Conservation (phyloP, 2,329 filamentous ascomycete species). For the Rhytidhysteron rufulum region DNA sequence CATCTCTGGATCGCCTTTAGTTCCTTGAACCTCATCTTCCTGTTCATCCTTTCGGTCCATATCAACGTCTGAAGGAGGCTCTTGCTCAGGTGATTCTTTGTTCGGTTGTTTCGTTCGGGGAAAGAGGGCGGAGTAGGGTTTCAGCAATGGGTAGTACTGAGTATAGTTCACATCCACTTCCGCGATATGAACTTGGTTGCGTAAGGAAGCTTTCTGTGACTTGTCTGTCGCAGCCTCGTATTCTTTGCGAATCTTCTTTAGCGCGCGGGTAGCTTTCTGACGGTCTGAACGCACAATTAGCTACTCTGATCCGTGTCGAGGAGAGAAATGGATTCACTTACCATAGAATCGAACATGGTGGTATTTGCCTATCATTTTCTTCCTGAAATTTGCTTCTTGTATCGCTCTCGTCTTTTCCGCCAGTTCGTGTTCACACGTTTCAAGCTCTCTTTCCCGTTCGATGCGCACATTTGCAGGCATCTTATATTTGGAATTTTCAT, state of each 20-base stretch:
- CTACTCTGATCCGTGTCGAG: conserved; percentile 5
- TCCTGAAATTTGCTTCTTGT: conserved; percentile 57
- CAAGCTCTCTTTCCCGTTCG: conserved; percentile 69
- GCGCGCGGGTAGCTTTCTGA: conserved; percentile 65
- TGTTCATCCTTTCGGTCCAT: conserved; percentile 26
- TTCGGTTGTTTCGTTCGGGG: conserved; percentile 23
- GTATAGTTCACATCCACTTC: conserved; percentile 76
- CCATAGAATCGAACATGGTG: conserved; percentile 85
- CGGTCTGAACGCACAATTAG: conserved; percentile 50
- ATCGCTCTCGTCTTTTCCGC: conserved; percentile 38
- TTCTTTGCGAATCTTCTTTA: conserved; percentile 62
- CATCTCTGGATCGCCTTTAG: conserved; percentile 54
- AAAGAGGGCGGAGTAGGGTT: conserved; percentile 64
- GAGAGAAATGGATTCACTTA: conserved; percentile 35
- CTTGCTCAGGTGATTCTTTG: conserved; percentile 11
- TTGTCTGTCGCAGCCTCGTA: conserved; percentile 49
- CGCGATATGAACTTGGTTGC: conserved; percentile 60
- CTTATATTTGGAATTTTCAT: conserved; percentile 41
- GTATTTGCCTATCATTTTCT: conserved; percentile 72
- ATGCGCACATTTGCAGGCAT: conserved; percentile 65
- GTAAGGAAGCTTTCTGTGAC: conserved; percentile 51
- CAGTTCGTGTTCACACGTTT: conserved; percentile 63
- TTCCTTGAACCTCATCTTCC: conserved; percentile 33
- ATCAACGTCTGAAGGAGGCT: conserved; percentile 17
- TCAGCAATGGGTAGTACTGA: conserved; percentile 65